Conservation (phyloP, 2,329 filamentous ascomycete genomes). For the Mycocentrospora acerina region DNA sequence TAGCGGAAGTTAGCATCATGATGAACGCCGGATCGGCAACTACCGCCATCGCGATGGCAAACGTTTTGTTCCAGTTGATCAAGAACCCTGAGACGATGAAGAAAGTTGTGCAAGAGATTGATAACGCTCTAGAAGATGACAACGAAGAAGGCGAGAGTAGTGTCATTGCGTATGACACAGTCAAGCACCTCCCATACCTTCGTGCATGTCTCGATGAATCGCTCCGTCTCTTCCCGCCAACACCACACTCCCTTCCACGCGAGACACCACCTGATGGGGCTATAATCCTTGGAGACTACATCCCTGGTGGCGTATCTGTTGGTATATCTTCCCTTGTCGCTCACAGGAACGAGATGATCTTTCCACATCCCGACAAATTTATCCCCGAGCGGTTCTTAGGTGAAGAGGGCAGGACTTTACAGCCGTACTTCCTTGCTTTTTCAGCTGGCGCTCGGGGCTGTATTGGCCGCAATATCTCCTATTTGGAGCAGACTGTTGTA, state of each 20-base stretch:
- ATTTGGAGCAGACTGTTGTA: conserved; percentile 35
- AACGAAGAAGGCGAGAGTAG: conserved; percentile 28
- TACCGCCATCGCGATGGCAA: conserved; percentile 56
- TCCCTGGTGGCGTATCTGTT: conserved; percentile 28
- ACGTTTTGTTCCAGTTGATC: conserved; percentile 56
- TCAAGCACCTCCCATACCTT: conserved; percentile 37
- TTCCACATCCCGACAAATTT: conserved; percentile 32
- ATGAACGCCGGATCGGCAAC: conserved; percentile 54
- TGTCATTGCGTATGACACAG: conserved; percentile 29
- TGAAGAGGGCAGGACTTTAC: conserved; percentile 31
- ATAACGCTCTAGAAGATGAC: conserved; percentile 27
- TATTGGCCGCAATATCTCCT: conserved; percentile 35
- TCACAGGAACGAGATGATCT: conserved; percentile 35
- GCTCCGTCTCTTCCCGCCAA: conserved; percentile 49
- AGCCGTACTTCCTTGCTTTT: conserved; percentile 34
- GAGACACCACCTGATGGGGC: conserved; percentile 33
- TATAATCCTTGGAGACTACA: conserved; percentile 29
- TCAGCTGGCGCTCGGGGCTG: conserved; percentile 32
- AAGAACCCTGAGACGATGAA: conserved; percentile 45
- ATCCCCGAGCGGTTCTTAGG: conserved; percentile 42
- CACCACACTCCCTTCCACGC: conserved; percentile 43
- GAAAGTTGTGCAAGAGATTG: conserved; percentile 29
- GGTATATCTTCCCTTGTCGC: conserved; percentile 52
- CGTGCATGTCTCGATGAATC: conserved; percentile 49
- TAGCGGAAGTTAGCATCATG: conserved; percentile 58